Evolutionary conservation across 2,329 filamentous ascomycete genomes (phyloP).

Genomic region (Aspergillus pseudoterreus): DNA sequence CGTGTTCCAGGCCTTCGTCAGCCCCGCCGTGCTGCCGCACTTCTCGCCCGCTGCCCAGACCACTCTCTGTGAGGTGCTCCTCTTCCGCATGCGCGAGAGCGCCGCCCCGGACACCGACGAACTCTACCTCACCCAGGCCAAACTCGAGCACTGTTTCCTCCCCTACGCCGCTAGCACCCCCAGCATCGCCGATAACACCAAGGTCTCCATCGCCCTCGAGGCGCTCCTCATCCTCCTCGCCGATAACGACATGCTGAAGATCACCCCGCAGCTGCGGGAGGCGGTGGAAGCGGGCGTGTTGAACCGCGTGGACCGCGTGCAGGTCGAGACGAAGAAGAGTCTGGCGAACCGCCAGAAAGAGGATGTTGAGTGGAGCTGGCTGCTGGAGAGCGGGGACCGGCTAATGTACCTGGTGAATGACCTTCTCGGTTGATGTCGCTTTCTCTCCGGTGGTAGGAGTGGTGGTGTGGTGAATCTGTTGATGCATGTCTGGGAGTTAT

Average conservation of each 20-base stretch:
- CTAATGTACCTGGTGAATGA: constrained; percentile 36
- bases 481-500: too few species aligned
- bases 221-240: constrained; percentile 56
- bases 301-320: constrained; percentile 46
- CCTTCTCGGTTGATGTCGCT: constrained; percentile 12
- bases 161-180: constrained; percentile 61
- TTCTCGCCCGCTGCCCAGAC: constrained; percentile 41
- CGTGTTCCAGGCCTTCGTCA: constrained; percentile 45
- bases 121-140: constrained; percentile 45
- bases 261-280: constrained; percentile 36
- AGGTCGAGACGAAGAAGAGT: constrained; percentile 44
- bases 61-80: constrained; percentile 52
- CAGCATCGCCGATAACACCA: constrained; percentile 65
- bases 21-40: constrained; percentile 41
- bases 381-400: constrained; percentile 41
- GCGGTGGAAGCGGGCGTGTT: constrained; percentile 53
- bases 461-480: background rate
- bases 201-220: constrained; percentile 67
- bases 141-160: constrained; percentile 60
- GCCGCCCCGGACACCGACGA: constrained; percentile 36
- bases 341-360: constrained; percentile 33
- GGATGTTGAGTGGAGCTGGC: constrained; percentile 35
- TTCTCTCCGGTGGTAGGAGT: background rate
- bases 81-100: constrained; percentile 48
- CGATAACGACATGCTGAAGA: constrained; percentile 27